A percentile compares a stretch with the other conserved stretches of the same genome.
Conservation (phyloP, 768 basidiomycete species). For the Leccinum boreale region DNA sequence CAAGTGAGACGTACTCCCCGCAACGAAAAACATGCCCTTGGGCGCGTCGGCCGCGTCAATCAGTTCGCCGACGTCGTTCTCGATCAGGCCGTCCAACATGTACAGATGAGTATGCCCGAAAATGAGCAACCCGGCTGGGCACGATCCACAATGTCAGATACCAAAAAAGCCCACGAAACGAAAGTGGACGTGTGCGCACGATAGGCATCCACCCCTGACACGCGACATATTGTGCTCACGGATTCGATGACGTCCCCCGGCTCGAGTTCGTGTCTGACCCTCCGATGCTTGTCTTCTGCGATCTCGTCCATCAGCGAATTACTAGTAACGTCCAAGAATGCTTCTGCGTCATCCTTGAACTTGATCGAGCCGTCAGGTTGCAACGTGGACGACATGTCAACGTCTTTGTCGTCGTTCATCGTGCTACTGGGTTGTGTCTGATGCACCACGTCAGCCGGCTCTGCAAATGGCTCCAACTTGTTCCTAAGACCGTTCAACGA, state of each 20-base stretch:
- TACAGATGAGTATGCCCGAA: constrained; percentile 84
- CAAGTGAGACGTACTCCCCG: constrained; percentile 79
- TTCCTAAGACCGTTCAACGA: constrained; percentile 45
- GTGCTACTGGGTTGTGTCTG: constrained; percentile 26
- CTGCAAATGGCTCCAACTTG: constrained; percentile 66
- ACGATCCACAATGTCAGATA: background rate
- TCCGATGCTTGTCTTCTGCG: constrained; percentile 82
- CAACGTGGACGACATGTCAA: constrained; percentile 44
- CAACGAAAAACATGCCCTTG: constrained; percentile 74
- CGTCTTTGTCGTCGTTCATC: constrained; percentile 39
- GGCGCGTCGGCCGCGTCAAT: constrained; percentile 87
- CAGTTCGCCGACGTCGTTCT: constrained; percentile 83
- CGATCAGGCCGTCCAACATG: constrained; percentile 86
- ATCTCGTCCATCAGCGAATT: constrained; percentile 70
- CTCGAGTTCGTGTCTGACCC: constrained; percentile 83
- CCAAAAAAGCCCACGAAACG: background rate
- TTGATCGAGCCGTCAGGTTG: constrained; percentile 14
- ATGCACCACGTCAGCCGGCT: constrained; percentile 37
- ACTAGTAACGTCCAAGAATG: constrained; percentile 14
- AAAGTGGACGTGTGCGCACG: constrained; percentile 47
- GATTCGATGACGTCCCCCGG: constrained; percentile 89
- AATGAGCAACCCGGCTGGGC: constrained; percentile 78
- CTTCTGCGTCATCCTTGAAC: constrained; percentile 10
- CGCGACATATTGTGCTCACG: constrained; percentile 79
- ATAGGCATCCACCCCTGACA: constrained; percentile 88